Conservation (phyloP, 768 basidiomycete species). For the Inosperma sp. region DNA sequence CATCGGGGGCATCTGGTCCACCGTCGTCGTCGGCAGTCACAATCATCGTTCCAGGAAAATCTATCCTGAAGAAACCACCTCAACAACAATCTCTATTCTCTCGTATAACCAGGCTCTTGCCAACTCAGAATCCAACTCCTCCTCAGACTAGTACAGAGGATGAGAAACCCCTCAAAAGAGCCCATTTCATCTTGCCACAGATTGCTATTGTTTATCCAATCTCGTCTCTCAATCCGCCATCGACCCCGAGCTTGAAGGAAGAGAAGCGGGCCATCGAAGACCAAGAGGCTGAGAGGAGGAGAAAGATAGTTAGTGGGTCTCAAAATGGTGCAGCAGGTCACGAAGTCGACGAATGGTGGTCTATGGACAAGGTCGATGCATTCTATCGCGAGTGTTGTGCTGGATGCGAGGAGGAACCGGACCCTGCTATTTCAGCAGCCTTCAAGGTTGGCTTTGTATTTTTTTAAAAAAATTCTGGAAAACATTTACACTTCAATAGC, state of each 20-base stretch:
- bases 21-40: slow-evolving; percentile 80
- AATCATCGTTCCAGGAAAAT: slow-evolving; percentile 74
- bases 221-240: slow-evolving; percentile 77
- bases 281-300: slow-evolving; percentile 63
- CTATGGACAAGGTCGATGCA: slow-evolving; percentile 72
- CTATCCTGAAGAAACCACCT: slow-evolving; percentile 75
- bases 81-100: slow-evolving; percentile 67
- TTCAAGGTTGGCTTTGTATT: slow-evolving; percentile 54
- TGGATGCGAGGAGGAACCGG: slow-evolving; percentile 68
- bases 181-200: slow-evolving; percentile 87
- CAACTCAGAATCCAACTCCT: slow-evolving; percentile 42
- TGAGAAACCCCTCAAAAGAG: slow-evolving; percentile 69
- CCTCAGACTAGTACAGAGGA: slow-evolving; percentile 38
- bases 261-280: slow-evolving; percentile 81
- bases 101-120: slow-evolving; percentile 70
- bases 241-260: slow-evolving; percentile 69
- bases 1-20: slow-evolving; percentile 48
- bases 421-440: slow-evolving; percentile 59
- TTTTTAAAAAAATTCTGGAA: neutral
- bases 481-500: slow-evolving; percentile 30
- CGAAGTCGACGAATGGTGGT: slow-evolving; percentile 73
- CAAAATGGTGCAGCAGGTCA: slow-evolving; percentile 30
- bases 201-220: slow-evolving; percentile 90
- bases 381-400: slow-evolving; percentile 85
- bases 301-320: slow-evolving; percentile 58